Conservation (phyloP, 202 grass and related monocot genomes). For the Dendrocalamus latiflorus region DNA sequence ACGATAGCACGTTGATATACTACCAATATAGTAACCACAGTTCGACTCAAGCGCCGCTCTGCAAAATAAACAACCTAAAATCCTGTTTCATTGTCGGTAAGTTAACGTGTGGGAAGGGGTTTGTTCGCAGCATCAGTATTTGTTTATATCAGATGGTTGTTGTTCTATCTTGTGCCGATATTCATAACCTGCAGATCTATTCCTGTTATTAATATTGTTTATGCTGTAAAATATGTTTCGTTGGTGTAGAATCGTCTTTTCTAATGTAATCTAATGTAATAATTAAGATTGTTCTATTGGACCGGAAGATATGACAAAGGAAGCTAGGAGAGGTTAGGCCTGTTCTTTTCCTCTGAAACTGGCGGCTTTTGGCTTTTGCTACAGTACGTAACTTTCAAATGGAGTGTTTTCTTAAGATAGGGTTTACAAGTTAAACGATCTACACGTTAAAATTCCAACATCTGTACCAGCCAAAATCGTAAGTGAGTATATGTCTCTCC, state of each 20-base stretch:
- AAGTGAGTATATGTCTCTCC: too few relatives aligned
- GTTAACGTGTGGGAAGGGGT: neutral
- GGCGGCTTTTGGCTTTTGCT: too few relatives aligned
- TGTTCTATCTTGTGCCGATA: neutral
- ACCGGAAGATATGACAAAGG: neutral
- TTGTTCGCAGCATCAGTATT: neutral
- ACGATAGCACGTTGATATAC: neutral
- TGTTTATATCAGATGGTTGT: neutral
- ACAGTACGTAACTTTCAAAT: too few relatives aligned
- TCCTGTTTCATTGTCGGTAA: slow-evolving; percentile 8
- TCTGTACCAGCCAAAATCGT: too few relatives aligned
- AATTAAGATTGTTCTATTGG: neutral
- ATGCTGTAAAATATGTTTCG: neutral
- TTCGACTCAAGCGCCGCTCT: neutral
- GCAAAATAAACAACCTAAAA: neutral
- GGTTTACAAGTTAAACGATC: too few relatives aligned
- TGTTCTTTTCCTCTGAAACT: too few relatives aligned
- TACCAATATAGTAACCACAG: neutral
- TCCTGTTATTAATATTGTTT: neutral
- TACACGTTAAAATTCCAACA: too few relatives aligned
- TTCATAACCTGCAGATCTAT: neutral
- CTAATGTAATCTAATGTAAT: neutral
- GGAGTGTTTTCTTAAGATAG: too few relatives aligned
- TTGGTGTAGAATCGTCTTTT: neutral
- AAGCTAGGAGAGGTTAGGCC: neutral